Conservation (phyloP, 1,284 basidiomycete species). For the Ganoderma lingzhi region DNA sequence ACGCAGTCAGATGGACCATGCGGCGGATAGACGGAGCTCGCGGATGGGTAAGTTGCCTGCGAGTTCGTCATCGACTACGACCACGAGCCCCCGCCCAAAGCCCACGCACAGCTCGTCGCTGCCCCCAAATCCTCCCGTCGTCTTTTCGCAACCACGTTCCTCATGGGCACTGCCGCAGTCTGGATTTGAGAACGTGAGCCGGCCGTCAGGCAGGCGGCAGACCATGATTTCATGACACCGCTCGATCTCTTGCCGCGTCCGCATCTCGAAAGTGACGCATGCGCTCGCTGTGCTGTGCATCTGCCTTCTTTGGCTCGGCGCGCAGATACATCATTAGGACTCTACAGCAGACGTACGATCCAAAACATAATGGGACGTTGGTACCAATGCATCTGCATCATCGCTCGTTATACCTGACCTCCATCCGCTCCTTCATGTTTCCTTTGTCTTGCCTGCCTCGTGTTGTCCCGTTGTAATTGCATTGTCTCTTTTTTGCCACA, state of each 20-base stretch:
- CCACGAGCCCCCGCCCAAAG: slow-evolving; percentile 17
- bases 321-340: background rate
- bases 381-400: slow-evolving; percentile 23
- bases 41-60: slow-evolving; percentile 6
- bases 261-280: background rate
- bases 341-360: slow-evolving; percentile 25
- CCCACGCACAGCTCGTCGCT: slow-evolving; percentile 31
- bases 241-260: background rate
- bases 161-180: slow-evolving; percentile 32
- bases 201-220: slow-evolving; percentile 32
- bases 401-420: slow-evolving; percentile 32
- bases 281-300: background rate
- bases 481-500: slow-evolving; percentile 9
- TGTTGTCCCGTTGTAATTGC: slow-evolving; percentile 6
- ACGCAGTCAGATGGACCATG: slow-evolving; percentile 17
- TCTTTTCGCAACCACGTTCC: slow-evolving; percentile 28
- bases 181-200: slow-evolving; percentile 37
- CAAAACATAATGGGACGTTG: slow-evolving; percentile 31
- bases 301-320: background rate
- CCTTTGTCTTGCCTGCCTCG: slow-evolving; percentile 1
- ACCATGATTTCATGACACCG: slow-evolving; percentile 34
- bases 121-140: slow-evolving; percentile 27
- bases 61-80: slow-evolving; percentile 4
- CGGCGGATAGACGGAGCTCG: slow-evolving; percentile 28
- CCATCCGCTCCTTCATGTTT: slow-evolving; percentile 17